Evolutionary conservation across 768 basidiomycete species (phyloP).

Genomic region (Calocybe gangraenosa): DNA sequence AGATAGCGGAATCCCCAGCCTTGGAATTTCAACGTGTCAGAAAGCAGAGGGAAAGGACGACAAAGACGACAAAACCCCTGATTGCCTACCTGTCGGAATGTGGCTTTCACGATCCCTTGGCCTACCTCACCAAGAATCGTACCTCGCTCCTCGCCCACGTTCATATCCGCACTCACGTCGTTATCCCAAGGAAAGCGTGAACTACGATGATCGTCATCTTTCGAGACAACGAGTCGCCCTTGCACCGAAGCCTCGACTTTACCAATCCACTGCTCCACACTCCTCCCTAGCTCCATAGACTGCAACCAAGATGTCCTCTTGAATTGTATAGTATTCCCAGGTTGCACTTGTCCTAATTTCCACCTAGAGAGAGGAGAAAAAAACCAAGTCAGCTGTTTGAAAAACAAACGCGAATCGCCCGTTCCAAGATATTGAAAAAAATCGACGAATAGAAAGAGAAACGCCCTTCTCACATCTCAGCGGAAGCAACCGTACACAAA

Average conservation of each 20-base stretch:
- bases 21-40: conserved; percentile 21
- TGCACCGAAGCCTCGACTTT: background rate
- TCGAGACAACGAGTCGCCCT: too few relatives aligned
- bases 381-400: too few relatives aligned
- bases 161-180: background rate
- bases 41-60: background rate
- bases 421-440: background rate
- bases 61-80: background rate
- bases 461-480: conserved; percentile 39
- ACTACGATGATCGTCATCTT: conserved; percentile 12
- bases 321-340: conserved; percentile 53
- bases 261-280: background rate
- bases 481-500: conserved; percentile 45
- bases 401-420: too few relatives aligned
- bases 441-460: too few relatives aligned
- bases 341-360: conserved; percentile 63
- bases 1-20: conserved; percentile 63
- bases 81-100: conserved; percentile 48
- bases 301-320: conserved; percentile 41
- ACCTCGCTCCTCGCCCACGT: background rate
- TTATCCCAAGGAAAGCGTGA: conserved; percentile 12
- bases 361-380: too few relatives aligned
- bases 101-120: conserved; percentile 23
- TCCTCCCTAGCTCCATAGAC: background rate
- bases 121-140: conserved; percentile 29